Base-by-base conservation (phyloP, 2,329 filamentous ascomycete species). In the Colletotrichum sp. region DNA sequence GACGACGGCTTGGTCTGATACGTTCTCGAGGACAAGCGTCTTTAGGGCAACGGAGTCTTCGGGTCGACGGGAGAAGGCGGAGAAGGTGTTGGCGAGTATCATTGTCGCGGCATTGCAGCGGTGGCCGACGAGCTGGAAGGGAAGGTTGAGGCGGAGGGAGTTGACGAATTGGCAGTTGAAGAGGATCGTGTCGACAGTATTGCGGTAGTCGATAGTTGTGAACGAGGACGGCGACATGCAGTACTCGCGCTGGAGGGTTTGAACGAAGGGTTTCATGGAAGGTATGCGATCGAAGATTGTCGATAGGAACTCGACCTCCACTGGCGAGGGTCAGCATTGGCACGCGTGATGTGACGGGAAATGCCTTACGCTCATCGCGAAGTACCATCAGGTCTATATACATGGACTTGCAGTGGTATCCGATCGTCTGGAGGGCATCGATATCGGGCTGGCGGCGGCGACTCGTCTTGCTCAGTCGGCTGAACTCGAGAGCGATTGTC, bases 301-400 rank as follows among this genome's bases (percentile, higher is more conserved):
- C 27, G 83, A 82, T n/a, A 90, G 83, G 70, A 86, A 87, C 25
- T 85, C 84, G 34, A 89, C 87, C 79, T 90, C 89, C 75, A 86
- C 88, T 89, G 27, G 56, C 5, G 18, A 16, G 8, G 18, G 39
- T 76, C 22, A 74, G 74, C 30, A 28, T 67, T 10, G 27, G 39
- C 16, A 6, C 36, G 55, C 30, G 7, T 25, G 22, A 13, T 66
- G 30, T 15, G 8, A 27, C 16, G 36, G 18, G 10, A 18, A 2
- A 16, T 12, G 34, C 8, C 67, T 77, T 82, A 89, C 89, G 79
- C 69, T 89, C 87, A 78, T 90, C 89, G 77, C 89, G 85, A 48
- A 90, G 80, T 18, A 89, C 84, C 87, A 89, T 89, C 80, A 90
- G 81, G 78, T 91, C 89, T 64, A 90, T 83, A 74, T 87, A 89